Evolutionary conservation across 164 flowering plant species (phyloP), one percentile per base, ranked within the genome.

Genomic region (Stephania yunnanensis): DNA sequence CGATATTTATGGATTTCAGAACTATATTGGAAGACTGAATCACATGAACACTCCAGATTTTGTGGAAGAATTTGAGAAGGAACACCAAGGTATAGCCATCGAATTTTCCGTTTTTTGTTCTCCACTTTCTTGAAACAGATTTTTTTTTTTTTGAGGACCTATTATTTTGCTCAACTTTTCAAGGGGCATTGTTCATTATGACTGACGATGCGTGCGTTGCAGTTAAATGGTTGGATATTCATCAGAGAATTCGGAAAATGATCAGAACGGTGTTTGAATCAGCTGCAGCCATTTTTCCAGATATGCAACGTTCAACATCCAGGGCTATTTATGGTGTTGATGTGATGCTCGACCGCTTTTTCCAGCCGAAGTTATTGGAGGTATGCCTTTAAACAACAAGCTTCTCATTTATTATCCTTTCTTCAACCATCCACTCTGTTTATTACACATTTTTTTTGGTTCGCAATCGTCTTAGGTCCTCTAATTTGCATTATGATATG

Each of bases 241-340:
- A 96, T 79, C 36, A 74, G 61, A 83, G 90, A 75, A 83, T 94
- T 3, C 85, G 73, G 69, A 81, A 74, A 20, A 92, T 92, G 97
- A 86, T 96, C 71, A 84, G 90, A 71, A 83, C 86, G 30, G 92
- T 92, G 46, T 96, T 96, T 67, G 95, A 93, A 84, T 78, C 97
- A 25, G 99, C 99, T 67, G 92, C 91, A 25, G 70, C 69, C 4
- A 85, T 87, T 46, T 97, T 94, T 76, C 99, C 99, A 22, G 97
- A 92, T 84, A 94, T 96, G 99, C 97, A 91, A 64, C 79, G 80
- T 78, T 81, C 94, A 69, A 84, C 73, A 58, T 88, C 97, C 42
- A 89, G 98, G 83, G 93, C 98, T 46, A 94, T 92, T 71, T 96
- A 96, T 85, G 99, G 99, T 48, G 84, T 96, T 74, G 99, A 96